Evolutionary conservation across 75 land plant species (phyloP), one percentile per base, ranked within the genome.

Genomic region (Sequoiadendron giganteum): DNA sequence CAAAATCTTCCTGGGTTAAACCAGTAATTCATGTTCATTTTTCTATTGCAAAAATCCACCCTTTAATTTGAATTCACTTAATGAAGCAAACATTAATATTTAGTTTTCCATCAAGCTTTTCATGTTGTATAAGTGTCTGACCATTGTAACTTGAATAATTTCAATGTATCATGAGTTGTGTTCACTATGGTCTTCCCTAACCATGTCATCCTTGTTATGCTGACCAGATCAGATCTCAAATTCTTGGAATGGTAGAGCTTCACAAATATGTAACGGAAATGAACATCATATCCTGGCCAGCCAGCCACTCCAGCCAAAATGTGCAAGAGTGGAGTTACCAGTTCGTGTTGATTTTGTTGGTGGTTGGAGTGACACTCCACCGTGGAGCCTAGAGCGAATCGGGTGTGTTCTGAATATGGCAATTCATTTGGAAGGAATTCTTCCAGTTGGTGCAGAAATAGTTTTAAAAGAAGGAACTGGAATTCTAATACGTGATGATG

Each of bases 341-440:
- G 99, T 97, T 65, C 96, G 99, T 25, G 88, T 98, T 43, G 99
- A 98, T 90, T 93, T 98, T 87, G 97, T 95, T 87, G 99, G 99
- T 8, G 99, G 99, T 45, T 98, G 99, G 99, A 98, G 99, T 88
- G 99, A 98, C 83, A 98, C 99, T 86, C 99, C 99, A 85, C 99
- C 99, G 16, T 98, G 99, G 99, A 98, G 99, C 88, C 89, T 98
- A 80, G 99, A 98, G 88, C 94, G 96, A 68, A 61, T 90, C 85
- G 99, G 99, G 85, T 95, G 95, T 89, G 99, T 98, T 75, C 91
- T 97, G 36, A 98, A 98, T 88, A 95, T 98, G 99, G 96, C 99
- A 88, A 93, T 98, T 70, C 92, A 85, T 56, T 88, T 98, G 48
- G 93, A 95, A 70, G 94, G 91, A 70, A 90, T 85, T 85, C 93